Conservation (phyloP, 257 asterid species). For the Pogostemon cablin region DNA sequence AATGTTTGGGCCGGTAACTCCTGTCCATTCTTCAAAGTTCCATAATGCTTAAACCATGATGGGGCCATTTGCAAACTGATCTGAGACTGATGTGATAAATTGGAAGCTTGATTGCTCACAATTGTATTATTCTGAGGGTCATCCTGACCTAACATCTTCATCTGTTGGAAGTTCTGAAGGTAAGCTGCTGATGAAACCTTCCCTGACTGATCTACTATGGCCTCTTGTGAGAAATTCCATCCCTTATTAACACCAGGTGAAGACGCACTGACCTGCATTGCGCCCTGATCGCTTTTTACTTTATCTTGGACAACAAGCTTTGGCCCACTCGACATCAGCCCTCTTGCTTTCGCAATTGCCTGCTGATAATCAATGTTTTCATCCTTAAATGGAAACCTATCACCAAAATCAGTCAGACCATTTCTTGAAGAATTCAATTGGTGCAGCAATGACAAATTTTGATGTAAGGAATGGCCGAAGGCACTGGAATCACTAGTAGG, state of each 20-base stretch:
- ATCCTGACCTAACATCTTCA: conserved; percentile 34
- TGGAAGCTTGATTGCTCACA: conserved; percentile 35
- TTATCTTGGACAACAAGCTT: conserved; percentile 34
- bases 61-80: conserved; percentile 53
- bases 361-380: conserved; percentile 36
- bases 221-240: conserved; percentile 37
- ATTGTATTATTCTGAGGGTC: conserved; percentile 30
- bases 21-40: conserved; percentile 50
- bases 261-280: conserved; percentile 31
- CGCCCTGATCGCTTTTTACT: conserved; percentile 33
- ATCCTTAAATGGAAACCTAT: conserved; percentile 36
- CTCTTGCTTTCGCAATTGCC: conserved; percentile 44
- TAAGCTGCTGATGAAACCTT: conserved; percentile 36
- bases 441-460: conserved; percentile 39
- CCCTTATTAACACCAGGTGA: conserved; percentile 34
- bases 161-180: conserved; percentile 35
- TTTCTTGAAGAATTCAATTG: conserved; percentile 40
- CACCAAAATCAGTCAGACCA: conserved; percentile 34
- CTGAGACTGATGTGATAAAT: conserved; percentile 36
- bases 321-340: conserved; percentile 36
- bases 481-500: conserved; percentile 37
- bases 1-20: conserved; percentile 36
- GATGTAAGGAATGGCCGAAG: conserved; percentile 32
- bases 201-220: conserved; percentile 33
- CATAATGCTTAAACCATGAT: conserved; percentile 55